Evolutionary conservation across 106 monocot genomes (phyloP), one percentile per base, ranked within the genome.

Genomic region (Hemerocallis citrina): DNA sequence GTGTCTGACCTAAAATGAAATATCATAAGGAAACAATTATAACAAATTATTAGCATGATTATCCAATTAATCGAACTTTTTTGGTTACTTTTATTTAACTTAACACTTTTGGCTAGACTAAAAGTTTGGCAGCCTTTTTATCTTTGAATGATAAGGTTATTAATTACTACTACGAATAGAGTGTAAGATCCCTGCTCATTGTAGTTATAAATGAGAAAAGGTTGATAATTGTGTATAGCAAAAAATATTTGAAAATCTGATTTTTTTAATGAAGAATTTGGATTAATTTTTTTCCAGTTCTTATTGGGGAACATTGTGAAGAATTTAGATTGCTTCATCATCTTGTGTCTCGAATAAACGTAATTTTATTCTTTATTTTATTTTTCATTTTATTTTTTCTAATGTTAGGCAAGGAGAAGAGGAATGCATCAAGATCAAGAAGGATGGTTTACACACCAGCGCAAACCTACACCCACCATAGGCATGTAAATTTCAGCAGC

Each of bases 401-500:
- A 23, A 35, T 39, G 0, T 40, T n/a, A 48, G 58, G 63, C 2
- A 67, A 55, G 23, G 62, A 36, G 25, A 42, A 48, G 35, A 52
- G 42, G 1, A 59, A 29, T 37, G 13, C 22, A 38, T 56, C 23
- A 11, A 44, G 34, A 38, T 56, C 23, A 11, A 44, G 34, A 22
- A 61, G 22, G 14, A 27, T 49, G 29, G 25, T 65, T 20, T 44
- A 67, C 52, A 52, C 73, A 35, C 57, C 74, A n/a, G 74, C 69
- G 11, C 43, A 55, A 3, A 37, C 36, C 3, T 42, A 65, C 34
- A 8, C 59, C 54, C 29, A 72, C 63, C 27, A 55, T 27, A 52
- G 57, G 14, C 29, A 22, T 7, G 86, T 86, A 13, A 75, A 74
- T 15, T 83, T 83, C 72, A 58, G 69, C 61, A 34, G 57, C 46